Evolutionary conservation across 78 protist genomes (phyloP), one percentile per base, ranked within the genome.

Genomic region (Tieghemostelium lacteum): DNA sequence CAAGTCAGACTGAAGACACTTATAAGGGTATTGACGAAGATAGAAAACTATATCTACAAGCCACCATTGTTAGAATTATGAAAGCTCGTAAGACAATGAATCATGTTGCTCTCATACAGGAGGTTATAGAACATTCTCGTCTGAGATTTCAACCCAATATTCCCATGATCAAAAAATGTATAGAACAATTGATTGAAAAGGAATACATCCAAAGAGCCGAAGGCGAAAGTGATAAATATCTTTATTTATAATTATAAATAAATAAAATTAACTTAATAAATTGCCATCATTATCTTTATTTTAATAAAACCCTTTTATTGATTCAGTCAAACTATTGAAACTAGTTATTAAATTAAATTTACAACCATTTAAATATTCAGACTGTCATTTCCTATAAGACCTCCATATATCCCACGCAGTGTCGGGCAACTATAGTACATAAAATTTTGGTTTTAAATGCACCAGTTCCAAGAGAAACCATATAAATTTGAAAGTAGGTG

Each of bases 61-160:
- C 98, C 17, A 86, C 97, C 10, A 95, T 97, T 40, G 98, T 97
- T 33, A 95, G 98, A 61, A 75, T 96, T 37, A 97, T 97, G 98
- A 97, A 97, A 93, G 55, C 95, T 22, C 78, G 98, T 62, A 96
- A 96, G 77, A 40, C 17, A 7, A 31, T 93, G 70, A 86, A 62
- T 39, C 98, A 97, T 78, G 54, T 22, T 31, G 33, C 54, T 17
- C 88, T 97, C 8, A 78, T 97, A n/a, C 74, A 85, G 31, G 98
- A 97, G 65, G 97, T 96, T 7, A 60, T 88, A 22, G 86, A 64
- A 22, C 95, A 93, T 17, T 71, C 89, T 17, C 60, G 73, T 50
- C 22, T 60, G 22, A 36, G 96, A 57, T 94, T 94, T 67, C 93
- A 86, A 33, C 96, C 96, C 50, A 36, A 65, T 58, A 86, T 94